Conservation (phyloP, 768 basidiomycete genomes). For the Leccinum incarnatum region DNA sequence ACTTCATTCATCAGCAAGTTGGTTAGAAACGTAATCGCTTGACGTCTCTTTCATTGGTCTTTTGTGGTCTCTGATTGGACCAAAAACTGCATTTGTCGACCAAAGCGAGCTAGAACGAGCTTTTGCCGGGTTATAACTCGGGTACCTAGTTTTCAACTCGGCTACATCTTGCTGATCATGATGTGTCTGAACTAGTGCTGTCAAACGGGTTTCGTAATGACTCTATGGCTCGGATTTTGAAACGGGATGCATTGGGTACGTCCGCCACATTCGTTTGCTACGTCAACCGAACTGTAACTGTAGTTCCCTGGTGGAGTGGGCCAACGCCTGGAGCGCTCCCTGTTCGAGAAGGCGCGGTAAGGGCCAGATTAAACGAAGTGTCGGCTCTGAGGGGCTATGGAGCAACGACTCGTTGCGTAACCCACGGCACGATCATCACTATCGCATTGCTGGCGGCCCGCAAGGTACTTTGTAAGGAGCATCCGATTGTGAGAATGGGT, state of each 20-base stretch:
- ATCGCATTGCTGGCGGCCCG: conserved; percentile 57
- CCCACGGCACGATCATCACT: conserved; percentile 47
- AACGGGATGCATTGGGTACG: conserved; percentile 25
- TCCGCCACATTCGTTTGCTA: conserved; percentile 25
- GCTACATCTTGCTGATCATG: too few relatives aligned
- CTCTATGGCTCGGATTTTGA: conserved; percentile 9
- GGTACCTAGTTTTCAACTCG: too few relatives aligned
- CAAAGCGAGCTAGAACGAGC: too few relatives aligned
- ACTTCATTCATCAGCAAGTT: too few relatives aligned
- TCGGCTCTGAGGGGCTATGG: conserved; percentile 44
- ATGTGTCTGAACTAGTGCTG: conserved; percentile 17
- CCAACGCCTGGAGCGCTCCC: conserved; percentile 11
- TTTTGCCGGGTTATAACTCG: too few relatives aligned
- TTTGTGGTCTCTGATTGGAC: too few relatives aligned
- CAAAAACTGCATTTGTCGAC: too few relatives aligned
- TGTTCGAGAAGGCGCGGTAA: conserved; percentile 9
- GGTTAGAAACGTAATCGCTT: too few relatives aligned
- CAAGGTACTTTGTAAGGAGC: conserved; percentile 20
- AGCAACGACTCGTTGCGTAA: conserved; percentile 43
- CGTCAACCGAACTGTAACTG: conserved; percentile 32
- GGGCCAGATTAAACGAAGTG: conserved; percentile 12
- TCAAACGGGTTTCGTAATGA: conserved; percentile 29
- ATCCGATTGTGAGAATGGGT: conserved; percentile 26
- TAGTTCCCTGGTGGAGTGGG: conserved; percentile 26
- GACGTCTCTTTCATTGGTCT: too few relatives aligned